Evolutionary conservation across 2,329 filamentous ascomycete genomes (phyloP).

Genomic region (Fusarium verticillioides): DNA sequence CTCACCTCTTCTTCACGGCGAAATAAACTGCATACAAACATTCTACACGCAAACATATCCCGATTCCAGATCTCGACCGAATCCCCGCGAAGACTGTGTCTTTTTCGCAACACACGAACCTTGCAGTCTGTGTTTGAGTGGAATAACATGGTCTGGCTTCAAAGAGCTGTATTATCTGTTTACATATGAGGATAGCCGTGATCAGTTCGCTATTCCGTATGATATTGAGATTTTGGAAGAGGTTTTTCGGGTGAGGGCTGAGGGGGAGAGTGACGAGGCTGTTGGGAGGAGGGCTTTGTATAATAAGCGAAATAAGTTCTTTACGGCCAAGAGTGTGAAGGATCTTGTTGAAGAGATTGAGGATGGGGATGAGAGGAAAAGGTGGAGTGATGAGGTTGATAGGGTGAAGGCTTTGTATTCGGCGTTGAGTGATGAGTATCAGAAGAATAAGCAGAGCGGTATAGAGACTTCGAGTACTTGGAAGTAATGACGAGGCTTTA

Average conservation of each 20-base stretch:
- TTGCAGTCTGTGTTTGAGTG: conserved; percentile 67
- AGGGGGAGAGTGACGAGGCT: conserved; percentile 52
- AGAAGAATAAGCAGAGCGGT: conserved; percentile 57
- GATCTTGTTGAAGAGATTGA: conserved; percentile 54
- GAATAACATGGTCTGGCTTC: conserved; percentile 69
- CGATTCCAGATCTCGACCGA: conserved; percentile 51
- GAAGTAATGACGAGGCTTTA: conserved; percentile 44
- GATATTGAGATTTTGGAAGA: conserved; percentile 67
- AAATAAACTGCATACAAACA: conserved; percentile 69
- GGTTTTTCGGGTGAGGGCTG: conserved; percentile 62
- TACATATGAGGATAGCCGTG: conserved; percentile 67
- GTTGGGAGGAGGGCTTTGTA: conserved; percentile 58
- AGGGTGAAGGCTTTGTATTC: conserved; percentile 62
- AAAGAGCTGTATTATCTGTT: conserved; percentile 67
- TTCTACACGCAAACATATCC: conserved; percentile 59
- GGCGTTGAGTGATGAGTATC: conserved; percentile 59
- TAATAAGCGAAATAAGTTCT: conserved; percentile 68
- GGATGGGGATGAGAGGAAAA: conserved; percentile 48
- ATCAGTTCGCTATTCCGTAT: conserved; percentile 66
- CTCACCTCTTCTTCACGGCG: conserved; percentile 67
- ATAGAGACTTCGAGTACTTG: conserved; percentile 60
- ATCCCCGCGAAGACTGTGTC: conserved; percentile 59
- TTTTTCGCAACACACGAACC: conserved; percentile 70
- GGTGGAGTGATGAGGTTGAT: conserved; percentile 54
- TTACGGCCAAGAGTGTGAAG: conserved; percentile 55